These are phyloP conservation scores for Chaetomium strumarium DNA, from an alignment of 2,329 filamentous ascomycete species.

Conservation along the genomic window DNA sequence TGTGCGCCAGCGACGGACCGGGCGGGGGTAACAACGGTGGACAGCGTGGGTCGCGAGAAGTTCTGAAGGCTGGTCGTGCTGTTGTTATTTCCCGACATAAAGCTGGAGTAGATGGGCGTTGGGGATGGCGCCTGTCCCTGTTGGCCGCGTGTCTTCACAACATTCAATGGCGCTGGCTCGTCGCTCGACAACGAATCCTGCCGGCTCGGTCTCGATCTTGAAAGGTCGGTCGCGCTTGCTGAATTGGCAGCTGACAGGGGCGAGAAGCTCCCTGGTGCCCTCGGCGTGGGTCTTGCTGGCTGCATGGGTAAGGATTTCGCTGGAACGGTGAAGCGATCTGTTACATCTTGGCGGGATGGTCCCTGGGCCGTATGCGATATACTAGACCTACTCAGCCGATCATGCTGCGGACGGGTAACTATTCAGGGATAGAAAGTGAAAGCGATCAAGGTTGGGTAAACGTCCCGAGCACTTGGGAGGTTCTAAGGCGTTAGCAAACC, in stretches of 20 bases:
- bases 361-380: background rate
- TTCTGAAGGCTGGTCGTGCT: constrained; percentile 48
- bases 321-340: background rate
- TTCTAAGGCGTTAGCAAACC: too few species aligned
- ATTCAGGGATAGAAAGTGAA: background rate
- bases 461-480: too few species aligned
- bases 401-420: background rate
- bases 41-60: constrained; percentile 49
- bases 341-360: background rate
- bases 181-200: constrained; percentile 44
- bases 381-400: too few species aligned
- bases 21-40: constrained; percentile 24
- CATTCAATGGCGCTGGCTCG: constrained; percentile 37
- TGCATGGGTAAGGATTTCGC: constrained; percentile 37
- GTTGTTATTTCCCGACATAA: constrained; percentile 39
- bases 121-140: constrained; percentile 25
- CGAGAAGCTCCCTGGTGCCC: constrained; percentile 52
- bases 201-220: constrained; percentile 36
- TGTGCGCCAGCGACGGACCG: constrained; percentile 24
- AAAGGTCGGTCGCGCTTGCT: constrained; percentile 20
- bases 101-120: constrained; percentile 45
- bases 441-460: too few species aligned
- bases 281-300: constrained; percentile 41
- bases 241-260: constrained; percentile 38
- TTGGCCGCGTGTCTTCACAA: constrained; percentile 42